These are phyloP conservation scores for Kodamaea suecica DNA, from an alignment of 1,139 yeast genomes.

Conservation along the genomic window DNA sequence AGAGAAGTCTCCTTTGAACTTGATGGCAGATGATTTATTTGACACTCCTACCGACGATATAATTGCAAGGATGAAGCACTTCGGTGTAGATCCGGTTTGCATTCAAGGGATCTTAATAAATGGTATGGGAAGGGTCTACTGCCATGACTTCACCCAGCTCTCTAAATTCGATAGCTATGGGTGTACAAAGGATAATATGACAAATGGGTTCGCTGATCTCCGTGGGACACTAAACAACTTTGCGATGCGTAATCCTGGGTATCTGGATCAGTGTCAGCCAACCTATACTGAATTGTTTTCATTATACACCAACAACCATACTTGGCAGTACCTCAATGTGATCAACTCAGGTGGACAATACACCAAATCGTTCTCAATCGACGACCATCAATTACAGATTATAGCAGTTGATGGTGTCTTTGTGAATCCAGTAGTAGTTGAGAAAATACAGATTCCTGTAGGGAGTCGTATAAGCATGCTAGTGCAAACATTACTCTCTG, in stretches of 20 bases:
- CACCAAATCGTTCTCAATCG: conserved; percentile 32
- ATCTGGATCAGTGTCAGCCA: conserved; percentile 19
- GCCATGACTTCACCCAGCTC: conserved; percentile 16
- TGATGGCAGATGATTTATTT: conserved; percentile 28
- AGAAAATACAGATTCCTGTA: conserved; percentile 27
- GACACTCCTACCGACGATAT: conserved; percentile 25
- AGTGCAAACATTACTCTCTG: conserved; percentile 21
- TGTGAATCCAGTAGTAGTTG: conserved; percentile 22
- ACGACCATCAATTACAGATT: conserved; percentile 30
- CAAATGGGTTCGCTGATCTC: conserved; percentile 18
- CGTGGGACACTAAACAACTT: conserved; percentile 15
- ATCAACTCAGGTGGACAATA: conserved; percentile 34
- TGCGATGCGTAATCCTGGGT: conserved; percentile 27
- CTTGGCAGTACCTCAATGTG: conserved; percentile 27
- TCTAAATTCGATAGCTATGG: conserved; percentile 21
- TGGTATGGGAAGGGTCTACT: conserved; percentile 32
- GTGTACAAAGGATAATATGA: conserved; percentile 19
- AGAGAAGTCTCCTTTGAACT: conserved; percentile 22
- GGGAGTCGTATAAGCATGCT: conserved; percentile 28
- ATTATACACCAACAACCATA: conserved; percentile 18
- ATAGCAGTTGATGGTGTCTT: conserved; percentile 33
- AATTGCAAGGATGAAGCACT: conserved; percentile 23
- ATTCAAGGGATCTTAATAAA: conserved; percentile 30
- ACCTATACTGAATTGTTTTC: conserved; percentile 18
- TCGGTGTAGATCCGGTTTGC: conserved; percentile 35